Conservation (phyloP, 2,329 filamentous ascomycete genomes). For the Sporothrix phasma region DNA sequence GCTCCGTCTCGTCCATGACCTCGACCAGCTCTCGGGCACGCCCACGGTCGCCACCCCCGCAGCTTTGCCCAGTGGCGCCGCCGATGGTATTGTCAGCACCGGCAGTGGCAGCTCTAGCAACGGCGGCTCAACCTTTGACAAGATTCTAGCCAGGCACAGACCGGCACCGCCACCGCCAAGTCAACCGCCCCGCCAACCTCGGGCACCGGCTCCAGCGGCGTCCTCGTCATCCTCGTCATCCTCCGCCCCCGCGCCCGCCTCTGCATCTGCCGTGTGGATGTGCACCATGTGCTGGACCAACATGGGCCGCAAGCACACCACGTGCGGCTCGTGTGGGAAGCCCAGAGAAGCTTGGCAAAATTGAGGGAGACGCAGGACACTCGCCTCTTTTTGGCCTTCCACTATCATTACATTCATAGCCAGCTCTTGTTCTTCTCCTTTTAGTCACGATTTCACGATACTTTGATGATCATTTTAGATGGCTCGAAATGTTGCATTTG, state of each 20-base stretch:
- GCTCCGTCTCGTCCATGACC: conserved; percentile 5
- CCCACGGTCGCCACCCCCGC: neutral
- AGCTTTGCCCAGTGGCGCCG: neutral
- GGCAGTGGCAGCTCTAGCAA: neutral
- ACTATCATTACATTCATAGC: neutral
- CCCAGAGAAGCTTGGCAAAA: conserved; percentile 35
- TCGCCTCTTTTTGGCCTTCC: neutral
- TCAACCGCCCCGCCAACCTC: too few species aligned
- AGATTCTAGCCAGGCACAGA: neutral
- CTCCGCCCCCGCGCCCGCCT: too few species aligned
- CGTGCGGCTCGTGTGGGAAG: conserved; percentile 43
- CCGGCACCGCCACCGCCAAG: neutral
- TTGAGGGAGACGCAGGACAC: neutral
- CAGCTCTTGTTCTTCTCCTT: neutral
- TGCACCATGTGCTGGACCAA: conserved; percentile 42
- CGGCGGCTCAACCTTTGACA: neutral
- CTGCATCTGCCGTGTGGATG: conserved; percentile 30
- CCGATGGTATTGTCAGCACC: neutral
- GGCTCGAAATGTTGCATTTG: too few species aligned
- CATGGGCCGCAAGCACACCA: conserved; percentile 49
- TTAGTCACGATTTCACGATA: neutral
- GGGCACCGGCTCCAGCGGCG: neutral
- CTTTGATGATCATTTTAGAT: neutral
- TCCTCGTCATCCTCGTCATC: neutral
- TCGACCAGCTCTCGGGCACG: neutral